Evolutionary conservation across 2,329 filamentous ascomycete genomes (phyloP).

Genomic region (Raffaelea arxii): DNA sequence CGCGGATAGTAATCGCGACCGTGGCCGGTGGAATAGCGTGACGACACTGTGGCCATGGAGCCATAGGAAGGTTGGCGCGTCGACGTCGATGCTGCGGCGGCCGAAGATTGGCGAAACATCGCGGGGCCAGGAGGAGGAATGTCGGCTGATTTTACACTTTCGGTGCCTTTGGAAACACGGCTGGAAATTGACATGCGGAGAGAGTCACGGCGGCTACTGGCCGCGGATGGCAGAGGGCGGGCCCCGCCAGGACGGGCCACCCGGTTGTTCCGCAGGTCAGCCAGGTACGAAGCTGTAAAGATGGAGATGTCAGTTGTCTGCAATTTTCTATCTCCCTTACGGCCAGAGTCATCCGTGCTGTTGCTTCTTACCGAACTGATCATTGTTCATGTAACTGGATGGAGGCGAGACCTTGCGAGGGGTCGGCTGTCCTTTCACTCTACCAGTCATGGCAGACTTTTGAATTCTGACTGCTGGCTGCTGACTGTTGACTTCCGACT

Average conservation of each 20-base stretch:
- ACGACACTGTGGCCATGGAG: constrained; percentile 35
- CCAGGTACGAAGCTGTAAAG: constrained; percentile 59
- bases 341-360: background rate
- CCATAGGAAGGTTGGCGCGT: constrained; percentile 13
- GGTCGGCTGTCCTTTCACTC: constrained; percentile 21
- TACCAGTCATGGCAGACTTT: constrained; percentile 23
- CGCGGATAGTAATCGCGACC: constrained; percentile 45
- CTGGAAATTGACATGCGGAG: constrained; percentile 3
- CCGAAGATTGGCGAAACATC: too few relatives aligned
- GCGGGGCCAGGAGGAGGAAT: too few relatives aligned
- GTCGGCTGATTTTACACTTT: too few relatives aligned
- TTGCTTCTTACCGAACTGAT: constrained; percentile 50
- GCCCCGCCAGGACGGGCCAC: constrained; percentile 61
- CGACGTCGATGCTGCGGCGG: background rate
- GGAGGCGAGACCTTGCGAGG: constrained; percentile 50
- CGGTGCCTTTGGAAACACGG: too few relatives aligned
- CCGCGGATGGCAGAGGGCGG: constrained; percentile 45
- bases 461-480: background rate
- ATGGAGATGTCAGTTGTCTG: too few relatives aligned
- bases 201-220: constrained; percentile 5
- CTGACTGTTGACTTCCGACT: too few relatives aligned
- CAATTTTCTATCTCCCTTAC: too few relatives aligned
- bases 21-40: constrained; percentile 37
- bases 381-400: constrained; percentile 55
- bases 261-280: constrained; percentile 60